These are phyloP conservation scores for Pulveroboletus sp. DNA, from an alignment of 768 basidiomycete genomes.

Conservation along the genomic window DNA sequence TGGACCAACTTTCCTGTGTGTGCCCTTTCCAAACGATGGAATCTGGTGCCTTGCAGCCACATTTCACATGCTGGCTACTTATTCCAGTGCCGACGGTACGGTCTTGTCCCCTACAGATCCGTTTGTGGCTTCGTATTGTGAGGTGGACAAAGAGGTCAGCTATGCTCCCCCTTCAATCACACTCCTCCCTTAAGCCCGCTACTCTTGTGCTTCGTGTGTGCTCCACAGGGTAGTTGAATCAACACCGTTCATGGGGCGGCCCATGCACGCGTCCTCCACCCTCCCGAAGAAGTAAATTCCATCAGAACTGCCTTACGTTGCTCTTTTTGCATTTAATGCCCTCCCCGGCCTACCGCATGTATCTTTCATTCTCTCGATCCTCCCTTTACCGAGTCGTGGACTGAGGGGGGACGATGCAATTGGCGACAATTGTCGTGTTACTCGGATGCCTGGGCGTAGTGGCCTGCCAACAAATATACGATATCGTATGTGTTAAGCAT, in stretches of 20 bases:
- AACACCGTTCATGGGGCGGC: background rate
- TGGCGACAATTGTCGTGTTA: conserved; percentile 12
- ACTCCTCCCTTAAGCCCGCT: background rate
- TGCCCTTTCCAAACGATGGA: background rate
- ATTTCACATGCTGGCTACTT: background rate
- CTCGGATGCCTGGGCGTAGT: conserved; percentile 21
- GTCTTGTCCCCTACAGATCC: background rate
- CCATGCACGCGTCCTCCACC: background rate
- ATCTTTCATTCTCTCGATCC: conserved; percentile 3
- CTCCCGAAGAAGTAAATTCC: background rate
- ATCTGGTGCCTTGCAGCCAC: background rate
- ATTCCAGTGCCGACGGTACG: background rate
- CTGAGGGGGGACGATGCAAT: conserved; percentile 9
- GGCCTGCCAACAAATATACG: conserved; percentile 50
- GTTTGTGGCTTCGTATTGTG: background rate
- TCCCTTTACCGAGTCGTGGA: background rate
- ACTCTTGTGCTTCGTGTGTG: background rate
- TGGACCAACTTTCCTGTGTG: background rate
- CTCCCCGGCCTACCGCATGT: background rate
- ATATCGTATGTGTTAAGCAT: conserved; percentile 37
- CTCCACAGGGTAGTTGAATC: background rate
- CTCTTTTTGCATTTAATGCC: conserved; percentile 16
- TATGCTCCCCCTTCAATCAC: background rate
- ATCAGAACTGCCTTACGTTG: conserved; percentile 4
- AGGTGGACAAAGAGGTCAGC: conserved; percentile 1